These are phyloP conservation scores for Fonsecaea monophora DNA, from an alignment of 2,329 filamentous ascomycete genomes.

Conservation along the genomic window DNA sequence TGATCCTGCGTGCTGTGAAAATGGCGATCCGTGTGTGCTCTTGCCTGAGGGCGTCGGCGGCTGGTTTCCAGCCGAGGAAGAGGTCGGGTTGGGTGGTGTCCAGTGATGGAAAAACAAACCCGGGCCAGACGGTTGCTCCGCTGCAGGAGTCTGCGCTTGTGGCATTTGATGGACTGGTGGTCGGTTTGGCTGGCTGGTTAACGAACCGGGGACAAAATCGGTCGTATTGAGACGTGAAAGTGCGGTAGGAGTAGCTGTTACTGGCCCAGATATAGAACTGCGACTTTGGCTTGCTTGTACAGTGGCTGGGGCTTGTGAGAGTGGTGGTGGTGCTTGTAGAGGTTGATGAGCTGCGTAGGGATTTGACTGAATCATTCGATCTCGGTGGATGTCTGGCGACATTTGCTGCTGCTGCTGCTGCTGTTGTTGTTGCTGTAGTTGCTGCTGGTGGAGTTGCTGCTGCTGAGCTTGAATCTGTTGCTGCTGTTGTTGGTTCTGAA, in stretches of 20 bases:
- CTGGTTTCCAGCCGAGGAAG: conserved; percentile 66
- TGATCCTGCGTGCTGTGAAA: conserved; percentile 54
- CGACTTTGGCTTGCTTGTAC: conserved; percentile 36
- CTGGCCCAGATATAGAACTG: conserved; percentile 41
- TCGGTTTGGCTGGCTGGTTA: conserved; percentile 46
- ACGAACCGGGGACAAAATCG: conserved; percentile 42
- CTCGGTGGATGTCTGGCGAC: conserved; percentile 42
- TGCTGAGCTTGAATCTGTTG: conserved; percentile 40
- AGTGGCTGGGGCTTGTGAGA: conserved; percentile 31
- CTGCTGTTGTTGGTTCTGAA: conserved; percentile 55
- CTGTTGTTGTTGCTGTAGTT: conserved; percentile 33
- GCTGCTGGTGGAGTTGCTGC: conserved; percentile 34
- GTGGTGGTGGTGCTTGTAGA: conserved; percentile 35
- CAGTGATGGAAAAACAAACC: conserved; percentile 92
- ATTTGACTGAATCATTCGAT: conserved; percentile 47
- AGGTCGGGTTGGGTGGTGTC: conserved; percentile 75
- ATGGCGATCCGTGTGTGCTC: conserved; percentile 60
- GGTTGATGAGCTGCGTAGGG: conserved; percentile 41
- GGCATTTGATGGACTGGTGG: conserved; percentile 60
- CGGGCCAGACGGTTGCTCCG: conserved; percentile 69
- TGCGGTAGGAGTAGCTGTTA: conserved; percentile 40
- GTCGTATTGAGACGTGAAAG: conserved; percentile 54
- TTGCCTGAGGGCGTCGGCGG: conserved; percentile 78
- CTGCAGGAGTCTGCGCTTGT: conserved; percentile 58
- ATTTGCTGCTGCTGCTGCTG: conserved; percentile 37